Evolutionary conservation across 768 basidiomycete genomes (phyloP).

Genomic region (Favolaschia claudopus): DNA sequence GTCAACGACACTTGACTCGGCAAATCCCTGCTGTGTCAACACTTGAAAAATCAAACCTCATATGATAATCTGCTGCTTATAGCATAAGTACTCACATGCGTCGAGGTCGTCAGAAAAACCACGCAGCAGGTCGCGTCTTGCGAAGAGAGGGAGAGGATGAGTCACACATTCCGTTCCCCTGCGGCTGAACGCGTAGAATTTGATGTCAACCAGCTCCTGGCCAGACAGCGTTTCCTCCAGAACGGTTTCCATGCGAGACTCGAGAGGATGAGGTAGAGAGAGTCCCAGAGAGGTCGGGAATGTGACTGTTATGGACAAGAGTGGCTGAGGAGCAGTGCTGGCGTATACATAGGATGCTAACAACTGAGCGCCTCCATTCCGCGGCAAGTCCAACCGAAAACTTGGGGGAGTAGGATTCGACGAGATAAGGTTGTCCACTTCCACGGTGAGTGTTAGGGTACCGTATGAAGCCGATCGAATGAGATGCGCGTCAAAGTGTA

Average conservation of each 20-base stretch:
- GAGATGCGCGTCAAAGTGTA: not conserved
- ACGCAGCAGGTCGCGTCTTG: constrained; percentile 15
- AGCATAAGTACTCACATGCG: constrained; percentile 9
- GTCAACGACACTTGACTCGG: not conserved
- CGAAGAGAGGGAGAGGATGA: constrained; percentile 19
- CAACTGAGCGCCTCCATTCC: no score
- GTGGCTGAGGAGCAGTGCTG: not conserved
- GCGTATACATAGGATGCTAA: no score
- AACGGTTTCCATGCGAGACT: constrained; percentile 5
- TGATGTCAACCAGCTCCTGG: constrained; percentile 18
- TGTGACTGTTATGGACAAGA: not conserved
- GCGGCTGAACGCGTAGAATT: constrained; percentile 27
- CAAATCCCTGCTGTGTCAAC: constrained; percentile 2
- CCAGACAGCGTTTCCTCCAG: constrained; percentile 18
- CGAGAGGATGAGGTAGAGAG: not conserved
- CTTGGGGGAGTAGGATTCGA: no score
- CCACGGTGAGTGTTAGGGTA: not conserved
- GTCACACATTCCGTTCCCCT: not conserved
- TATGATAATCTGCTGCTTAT: no score
- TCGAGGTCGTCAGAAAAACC: constrained; percentile 20
- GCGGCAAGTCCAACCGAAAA: no score
- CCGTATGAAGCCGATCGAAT: not conserved
- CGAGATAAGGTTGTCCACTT: not conserved
- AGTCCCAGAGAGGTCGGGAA: not conserved
- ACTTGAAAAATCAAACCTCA: constrained; percentile 7